Percentiles rank a stretch among this genome's conserved stretches.
These are phyloP conservation scores for Chlamydomonas applanata DNA, from an alignment of 139 green algal species.

Conservation along the genomic window DNA sequence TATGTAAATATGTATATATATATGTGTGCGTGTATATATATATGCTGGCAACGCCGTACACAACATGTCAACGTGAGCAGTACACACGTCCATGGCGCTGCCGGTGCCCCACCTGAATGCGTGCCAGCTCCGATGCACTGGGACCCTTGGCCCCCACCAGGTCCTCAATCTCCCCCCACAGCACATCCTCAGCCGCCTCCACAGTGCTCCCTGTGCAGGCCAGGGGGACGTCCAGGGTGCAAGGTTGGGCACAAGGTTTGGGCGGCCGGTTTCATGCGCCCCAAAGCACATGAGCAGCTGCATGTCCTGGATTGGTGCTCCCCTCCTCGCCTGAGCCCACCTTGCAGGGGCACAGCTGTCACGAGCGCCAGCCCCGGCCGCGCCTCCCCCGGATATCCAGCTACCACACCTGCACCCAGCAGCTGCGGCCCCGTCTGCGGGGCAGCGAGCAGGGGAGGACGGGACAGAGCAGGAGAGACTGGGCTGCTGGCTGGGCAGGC, in stretches of 20 bases:
- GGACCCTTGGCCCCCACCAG: constrained; percentile 37
- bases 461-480: too few relatives aligned
- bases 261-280: too few relatives aligned
- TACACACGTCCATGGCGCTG: too few relatives aligned
- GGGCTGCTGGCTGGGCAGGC: too few relatives aligned
- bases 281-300: too few relatives aligned
- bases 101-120: constrained; percentile 26
- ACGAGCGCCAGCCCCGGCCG: constrained; percentile 29
- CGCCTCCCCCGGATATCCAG: constrained; percentile 61
- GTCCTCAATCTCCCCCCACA: constrained; percentile 32
- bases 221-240: background rate
- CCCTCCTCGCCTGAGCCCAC: background rate
- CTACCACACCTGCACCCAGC: constrained; percentile 17
- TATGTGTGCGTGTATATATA: too few relatives aligned
- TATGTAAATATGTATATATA: too few relatives aligned
- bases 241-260: background rate
- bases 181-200: constrained; percentile 18
- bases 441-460: too few relatives aligned
- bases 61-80: too few relatives aligned
- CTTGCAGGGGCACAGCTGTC: constrained; percentile 18
- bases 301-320: too few relatives aligned
- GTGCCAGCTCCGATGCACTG: constrained; percentile 42
- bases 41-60: too few relatives aligned
- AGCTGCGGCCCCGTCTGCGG: too few relatives aligned
- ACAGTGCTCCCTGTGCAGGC: constrained; percentile 20